These are phyloP conservation scores for Coleophoma crateriformis DNA, from an alignment of 2,329 filamentous ascomycete genomes.

Conservation along the genomic window DNA sequence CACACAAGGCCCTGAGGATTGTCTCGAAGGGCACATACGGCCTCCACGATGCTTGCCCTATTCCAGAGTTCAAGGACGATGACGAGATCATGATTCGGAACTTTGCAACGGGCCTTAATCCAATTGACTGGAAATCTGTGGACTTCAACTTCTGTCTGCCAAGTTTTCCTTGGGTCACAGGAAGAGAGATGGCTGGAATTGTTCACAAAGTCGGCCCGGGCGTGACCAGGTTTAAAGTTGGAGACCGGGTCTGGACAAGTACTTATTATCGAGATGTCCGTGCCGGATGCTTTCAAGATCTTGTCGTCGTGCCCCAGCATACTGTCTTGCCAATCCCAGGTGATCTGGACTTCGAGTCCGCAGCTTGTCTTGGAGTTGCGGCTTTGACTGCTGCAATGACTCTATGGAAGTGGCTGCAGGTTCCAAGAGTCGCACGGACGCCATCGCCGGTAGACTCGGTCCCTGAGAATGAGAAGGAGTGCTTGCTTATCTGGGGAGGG, in stretches of 20 bases:
- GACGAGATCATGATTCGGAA: conserved; percentile 1
- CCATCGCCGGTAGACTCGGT: neutral
- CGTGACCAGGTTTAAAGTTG: conserved; percentile 1
- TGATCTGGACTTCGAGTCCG: conserved; percentile 26
- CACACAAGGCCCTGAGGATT: neutral
- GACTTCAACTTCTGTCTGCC: conserved; percentile 35
- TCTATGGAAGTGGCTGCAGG: conserved; percentile 31
- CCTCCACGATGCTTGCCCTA: neutral
- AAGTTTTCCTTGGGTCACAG: conserved; percentile 3
- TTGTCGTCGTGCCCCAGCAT: conserved; percentile 30
- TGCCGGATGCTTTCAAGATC: conserved; percentile 34
- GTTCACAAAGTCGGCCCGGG: neutral
- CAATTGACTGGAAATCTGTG: conserved; percentile 21
- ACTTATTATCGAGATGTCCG: conserved; percentile 33
- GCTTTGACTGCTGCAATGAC: conserved; percentile 33
- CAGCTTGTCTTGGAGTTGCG: conserved; percentile 31
- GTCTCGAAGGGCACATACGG: neutral
- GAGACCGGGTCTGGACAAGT: conserved; percentile 21
- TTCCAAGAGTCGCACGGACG: conserved; percentile 13
- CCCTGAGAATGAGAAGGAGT: neutral
- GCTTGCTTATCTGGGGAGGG: conserved; percentile 32
- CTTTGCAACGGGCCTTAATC: neutral
- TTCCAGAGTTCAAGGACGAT: neutral
- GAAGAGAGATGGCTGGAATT: conserved; percentile 1
- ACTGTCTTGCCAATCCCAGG: conserved; percentile 30